A percentile compares a stretch with the other conserved stretches of the same genome.
These are phyloP conservation scores for Beauveria asiatica DNA, from an alignment of 2,329 filamentous ascomycete genomes.

Conservation along the genomic window DNA sequence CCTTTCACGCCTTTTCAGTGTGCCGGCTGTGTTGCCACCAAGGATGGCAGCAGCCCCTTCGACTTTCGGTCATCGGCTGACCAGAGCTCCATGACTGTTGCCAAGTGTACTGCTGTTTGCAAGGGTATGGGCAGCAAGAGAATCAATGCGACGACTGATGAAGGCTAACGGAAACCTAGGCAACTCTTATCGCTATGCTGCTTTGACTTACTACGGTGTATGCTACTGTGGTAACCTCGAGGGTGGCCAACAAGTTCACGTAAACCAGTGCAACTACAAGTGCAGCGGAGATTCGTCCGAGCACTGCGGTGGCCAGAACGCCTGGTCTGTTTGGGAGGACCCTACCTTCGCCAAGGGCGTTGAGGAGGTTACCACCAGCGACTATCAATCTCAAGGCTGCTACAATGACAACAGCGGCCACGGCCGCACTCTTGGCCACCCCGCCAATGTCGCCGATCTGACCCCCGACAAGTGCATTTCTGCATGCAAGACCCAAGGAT, in stretches of 20 bases:
- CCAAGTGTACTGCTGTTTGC: conserved; percentile 39
- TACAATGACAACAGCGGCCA: conserved; percentile 37
- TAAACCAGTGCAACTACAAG: conserved; percentile 49
- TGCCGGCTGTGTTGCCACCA: conserved; percentile 35
- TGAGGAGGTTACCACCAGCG: conserved; percentile 35
- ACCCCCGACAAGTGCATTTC: conserved; percentile 35
- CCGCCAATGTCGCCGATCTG: conserved; percentile 29
- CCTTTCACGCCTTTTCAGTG: conserved; percentile 39
- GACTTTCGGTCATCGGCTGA: conserved; percentile 32
- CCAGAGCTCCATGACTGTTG: conserved; percentile 35
- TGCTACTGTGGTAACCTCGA: conserved; percentile 46
- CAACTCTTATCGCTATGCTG: conserved; percentile 42
- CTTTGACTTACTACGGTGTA: conserved; percentile 41
- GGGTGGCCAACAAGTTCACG: conserved; percentile 40
- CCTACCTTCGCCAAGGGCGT: conserved; percentile 37
- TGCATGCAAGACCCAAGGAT: conserved; percentile 34
- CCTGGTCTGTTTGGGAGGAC: conserved; percentile 41
- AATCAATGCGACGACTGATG: neutral
- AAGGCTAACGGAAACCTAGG: conserved; percentile 19
- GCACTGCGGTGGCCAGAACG: conserved; percentile 38
- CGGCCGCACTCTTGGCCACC: conserved; percentile 37
- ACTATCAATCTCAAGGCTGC: conserved; percentile 54
- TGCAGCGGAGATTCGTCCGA: conserved; percentile 38
- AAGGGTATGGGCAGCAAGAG: conserved; percentile 29
- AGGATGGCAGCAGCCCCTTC: conserved; percentile 28